These are phyloP conservation scores for Leptographium lundbergii DNA, from an alignment of 2,329 filamentous ascomycete genomes.

Conservation along the genomic window DNA sequence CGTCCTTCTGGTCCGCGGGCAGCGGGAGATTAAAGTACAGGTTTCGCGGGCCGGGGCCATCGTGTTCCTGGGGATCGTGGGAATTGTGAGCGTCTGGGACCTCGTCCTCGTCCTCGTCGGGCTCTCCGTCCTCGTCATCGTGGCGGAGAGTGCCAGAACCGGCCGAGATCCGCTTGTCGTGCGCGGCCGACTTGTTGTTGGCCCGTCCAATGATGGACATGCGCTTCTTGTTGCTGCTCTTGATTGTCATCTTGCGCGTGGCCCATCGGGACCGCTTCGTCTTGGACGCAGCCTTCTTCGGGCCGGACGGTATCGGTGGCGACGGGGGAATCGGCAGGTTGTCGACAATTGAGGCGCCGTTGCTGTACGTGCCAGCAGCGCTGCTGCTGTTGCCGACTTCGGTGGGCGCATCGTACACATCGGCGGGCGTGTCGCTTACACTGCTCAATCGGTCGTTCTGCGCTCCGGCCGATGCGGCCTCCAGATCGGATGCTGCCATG, in stretches of 20 bases:
- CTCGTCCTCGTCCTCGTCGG: conserved; percentile 23
- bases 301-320: not conserved
- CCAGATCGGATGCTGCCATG: not conserved
- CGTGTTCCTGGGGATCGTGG: conserved; percentile 15
- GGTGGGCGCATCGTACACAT: not conserved
- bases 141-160: conserved; percentile 20
- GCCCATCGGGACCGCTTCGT: conserved; percentile 88
- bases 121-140: conserved; percentile 22
- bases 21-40: conserved; percentile 82
- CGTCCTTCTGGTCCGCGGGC: conserved; percentile 61
- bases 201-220: conserved; percentile 68
- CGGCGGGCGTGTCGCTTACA: not conserved
- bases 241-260: conserved; percentile 72
- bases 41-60: conserved; percentile 35
- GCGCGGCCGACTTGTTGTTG: conserved; percentile 49
- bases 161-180: conserved; percentile 52
- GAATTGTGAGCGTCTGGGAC: conserved; percentile 4
- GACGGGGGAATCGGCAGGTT: conserved; percentile 16
- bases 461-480: not conserved
- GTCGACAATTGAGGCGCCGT: conserved; percentile 12
- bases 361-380: conserved; percentile 1
- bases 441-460: not conserved
- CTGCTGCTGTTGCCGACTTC: not conserved
- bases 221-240: conserved; percentile 67
- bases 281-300: conserved; percentile 8